Base-by-base conservation (phyloP, 2,329 filamentous ascomycete species). In the Nemania sp. region DNA sequence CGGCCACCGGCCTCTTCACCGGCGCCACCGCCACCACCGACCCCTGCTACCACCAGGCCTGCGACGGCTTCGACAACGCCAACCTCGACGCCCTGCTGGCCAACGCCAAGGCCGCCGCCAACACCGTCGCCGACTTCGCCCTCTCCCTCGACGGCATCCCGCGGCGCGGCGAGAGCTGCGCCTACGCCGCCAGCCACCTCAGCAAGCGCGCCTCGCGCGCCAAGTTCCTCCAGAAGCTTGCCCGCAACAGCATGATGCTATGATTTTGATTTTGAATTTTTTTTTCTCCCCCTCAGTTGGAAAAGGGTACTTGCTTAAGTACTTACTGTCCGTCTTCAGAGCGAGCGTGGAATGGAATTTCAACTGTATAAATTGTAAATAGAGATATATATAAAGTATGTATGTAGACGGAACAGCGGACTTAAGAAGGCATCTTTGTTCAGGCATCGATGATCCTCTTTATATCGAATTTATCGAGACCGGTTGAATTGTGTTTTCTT, bases 21-120 rank as follows among this genome's bases (percentile, higher is more conserved):
- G 77, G 77, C 18, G 76, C 76, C 1, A 73, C 74, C 10, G 68
- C 65, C 0, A 67, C 69, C 0, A 67, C 67, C 0, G 78, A 80
- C 48, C 68, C 70, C 40, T 75, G 75, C 73, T 77, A 78, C 69
- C 74, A 81, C 65, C 59, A 74, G 39, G 71, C 73, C 21, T 78
- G 77, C 64, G 79, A 81, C 51, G 73, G 67, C 39, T 69, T 77
- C 21, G 56, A 70, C 40, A 79, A 80, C 68, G 74, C 80, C 59
- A 73, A 79, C 69, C 74, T 75, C 72, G 73, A 75, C 1, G 77
- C 77, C 3, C n/a, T 77, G 17, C 75, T 72, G 0, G 65, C 73
- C 52, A 79, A 76, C 63, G 63, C 76, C 49, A 77, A 75, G 69
- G 72, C 77, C 2, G 85, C 86, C 50, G 85, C 81, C 1, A 74